Base-by-base conservation (phyloP, 805 yeast genomes). In the Candida odintsovae region DNA sequence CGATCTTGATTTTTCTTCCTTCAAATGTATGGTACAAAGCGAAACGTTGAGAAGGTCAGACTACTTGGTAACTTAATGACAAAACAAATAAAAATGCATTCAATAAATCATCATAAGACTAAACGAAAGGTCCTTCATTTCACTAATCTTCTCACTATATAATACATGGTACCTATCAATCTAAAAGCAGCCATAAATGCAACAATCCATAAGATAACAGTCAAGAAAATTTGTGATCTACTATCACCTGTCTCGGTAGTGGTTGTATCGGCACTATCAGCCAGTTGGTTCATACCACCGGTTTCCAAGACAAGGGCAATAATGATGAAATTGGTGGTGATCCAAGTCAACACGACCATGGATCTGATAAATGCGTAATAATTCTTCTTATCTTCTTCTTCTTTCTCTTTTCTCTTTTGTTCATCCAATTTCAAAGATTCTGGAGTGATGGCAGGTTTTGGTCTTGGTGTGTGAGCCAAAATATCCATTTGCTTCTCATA, bases 291-390 rank as follows among this genome's bases (percentile, higher is more conserved):
- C 33, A 86, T 68, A 6, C 97, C 97, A 45, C 90, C 96, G 1
- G 90, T 78, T 49, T 88, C 87, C 48, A 90, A 73, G 9, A 94
- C 97, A 15, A 89, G 76, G 0, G 90, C 94, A 41, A 89, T 77
- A 41, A 94, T 71, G 35, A 86, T 79, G 55, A 88, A 83, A 62
- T 94, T 94, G 35, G 95, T 80, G 48, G 90, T 71, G 70, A 90
- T 80, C 99, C 99, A 94, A 5, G 83, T 64, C 49, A 94, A 72
- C 20, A 94, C 96, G 1, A 95, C 95, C 59, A 87, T 67, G 0
- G 98, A 87, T 63, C 99, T 77, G 51, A 92, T 79, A 54, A 86
- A 80, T 0, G 98, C 98, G 66, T 88, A 94, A 64, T 90, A 92
- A 58, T 89, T 82, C 41, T 82, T 84, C 49, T 83, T 83, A 43